Evolutionary conservation across 192 early-diverging fungal species (phyloP), one percentile per base, ranked within the genome.

Genomic region (Coemansia sp.): DNA sequence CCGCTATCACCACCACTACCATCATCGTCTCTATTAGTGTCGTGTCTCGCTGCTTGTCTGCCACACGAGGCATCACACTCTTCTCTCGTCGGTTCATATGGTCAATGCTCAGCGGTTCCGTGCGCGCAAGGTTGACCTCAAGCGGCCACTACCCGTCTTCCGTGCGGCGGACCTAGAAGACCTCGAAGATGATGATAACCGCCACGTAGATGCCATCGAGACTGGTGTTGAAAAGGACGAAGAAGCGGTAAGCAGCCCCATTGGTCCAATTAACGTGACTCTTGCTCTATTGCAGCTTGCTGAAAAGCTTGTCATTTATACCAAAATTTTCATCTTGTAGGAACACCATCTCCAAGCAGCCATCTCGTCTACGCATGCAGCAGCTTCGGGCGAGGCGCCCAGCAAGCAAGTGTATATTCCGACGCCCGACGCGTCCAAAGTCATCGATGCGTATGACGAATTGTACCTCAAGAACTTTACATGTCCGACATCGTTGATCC

Each of bases 171-270:
- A 99, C 69, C 87, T 94, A 23, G 89, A 87, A 32, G 95, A 96
- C 80, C 84, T 96, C 36, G 89, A 92, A 48, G 93, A 94, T 62
- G 85, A 89, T n/a, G 86, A 87, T 55, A 86, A 89, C 60, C 91
- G 76, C 27, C 81, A 78, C 31, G 66, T 72, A 21, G 81, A 78
- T 31, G 67, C 66, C 36, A 84, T 84, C 53, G 92, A 93, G 60
- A 99, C 95, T 11, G 97, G 97, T 68, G 97, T 99, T 5, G 95
- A 98, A 70, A 97, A 99, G 77, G 97, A 96, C 69, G 97, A 98
- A 82, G 96, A 99, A 74, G 70, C 76, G 41, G 90, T 82, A 76
- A 74, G 70, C 48, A 31, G 32, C 29, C 38, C 68, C 63, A 69
- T 61, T 75, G 68, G 68, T 73, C 76, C 67, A 48, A 67, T 17